Base-by-base conservation (phyloP, 495 filamentous ascomycete species). In the Geoglossum glabrum region DNA sequence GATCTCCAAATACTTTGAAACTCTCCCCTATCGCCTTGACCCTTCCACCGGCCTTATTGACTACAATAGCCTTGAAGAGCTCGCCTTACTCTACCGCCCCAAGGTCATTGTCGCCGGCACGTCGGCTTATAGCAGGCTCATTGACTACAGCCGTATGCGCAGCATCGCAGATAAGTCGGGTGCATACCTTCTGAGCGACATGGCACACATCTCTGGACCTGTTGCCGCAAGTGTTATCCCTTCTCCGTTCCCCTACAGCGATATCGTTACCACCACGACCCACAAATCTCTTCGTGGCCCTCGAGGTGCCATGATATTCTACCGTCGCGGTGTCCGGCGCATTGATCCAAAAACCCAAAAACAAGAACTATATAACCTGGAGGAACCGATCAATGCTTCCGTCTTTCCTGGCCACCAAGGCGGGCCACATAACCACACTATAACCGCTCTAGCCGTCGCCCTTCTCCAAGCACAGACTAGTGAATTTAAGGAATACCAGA, bases 381-480 rank as follows among this genome's bases (percentile, higher is more conserved):
- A 98, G 72, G 79, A 78, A 61, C 86, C 89, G 45, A 97, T 98
- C 73, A 98, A 98, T 69, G 75, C 80, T 52, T 95, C 93, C 9
- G 93, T 98, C 60, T 98, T 98, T 77, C 92, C 92, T n/a, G 92
- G 93, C 31, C 92, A 98, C 71, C 92, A 98, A 66, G 92, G 92
- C 64, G 92, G 92, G 3, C 92, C 92, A 13, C 92, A 98, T 76
- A 98, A 98, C 73, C 92, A 98, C 72, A 98, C 92, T 56, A 98
- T 98, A 70, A 90, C 90, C 49, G 93, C 92, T 13, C 76, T 98
- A 34, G 78, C 93, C 17, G 92, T 98, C 1, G 92, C 92, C 1
- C 76, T 98, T 30, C 87, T 90, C 71, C 92, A 98, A 70, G 87
- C 92, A 0, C 88, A 93, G 63, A 83, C 80, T 0, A 71, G 77